phyloP scores from a whole-genome alignment of 2,329 filamentous ascomycete species.

The Fusarium veterinarium region DNA sequence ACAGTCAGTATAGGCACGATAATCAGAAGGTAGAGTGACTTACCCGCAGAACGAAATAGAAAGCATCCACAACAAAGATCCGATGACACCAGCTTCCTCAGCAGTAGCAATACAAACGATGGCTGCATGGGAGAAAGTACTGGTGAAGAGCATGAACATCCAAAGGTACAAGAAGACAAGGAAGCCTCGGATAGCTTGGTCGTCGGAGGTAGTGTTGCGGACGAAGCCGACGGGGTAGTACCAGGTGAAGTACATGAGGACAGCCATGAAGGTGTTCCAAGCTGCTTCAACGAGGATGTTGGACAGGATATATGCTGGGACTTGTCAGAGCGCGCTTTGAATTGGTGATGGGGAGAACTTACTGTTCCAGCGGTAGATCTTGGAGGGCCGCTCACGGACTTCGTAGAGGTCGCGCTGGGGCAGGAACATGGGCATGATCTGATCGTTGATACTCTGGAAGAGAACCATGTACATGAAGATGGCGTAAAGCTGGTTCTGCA shows the following conservation, averaged over 20 bases:
- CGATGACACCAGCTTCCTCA: conserved; percentile 42
- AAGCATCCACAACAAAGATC: conserved; percentile 55
- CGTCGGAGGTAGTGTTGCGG: conserved; percentile 37
- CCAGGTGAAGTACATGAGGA: conserved; percentile 44
- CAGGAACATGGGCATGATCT: conserved; percentile 78
- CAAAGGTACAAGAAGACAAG: conserved; percentile 41
- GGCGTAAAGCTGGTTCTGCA: conserved; percentile 75
- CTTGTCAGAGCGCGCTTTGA: too few species aligned
- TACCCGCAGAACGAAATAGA: conserved; percentile 45
- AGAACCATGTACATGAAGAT: conserved; percentile 78
- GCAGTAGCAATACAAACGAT: conserved; percentile 39
- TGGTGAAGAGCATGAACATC: conserved; percentile 45
- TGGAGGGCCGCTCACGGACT: conserved; percentile 74
- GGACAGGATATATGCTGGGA: conserved; percentile 36
- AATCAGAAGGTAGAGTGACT: conserved; percentile 45
- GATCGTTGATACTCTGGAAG: conserved; percentile 68
- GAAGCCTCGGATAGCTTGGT: conserved; percentile 40
- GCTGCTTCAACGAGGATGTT: conserved; percentile 41
- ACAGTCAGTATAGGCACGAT: conserved; percentile 28
- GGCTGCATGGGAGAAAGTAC: conserved; percentile 42
- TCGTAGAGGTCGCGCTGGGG: conserved; percentile 75
- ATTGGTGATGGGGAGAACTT: neutral
- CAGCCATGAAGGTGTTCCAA: conserved; percentile 43
- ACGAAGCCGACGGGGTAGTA: conserved; percentile 46
- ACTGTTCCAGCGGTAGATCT: conserved; percentile 63